A percentile compares a stretch with the other conserved stretches of the same genome.
These are phyloP conservation scores for Ceratobasidium sp. DNA, from an alignment of 1,284 basidiomycete genomes.

Conservation along the genomic window DNA sequence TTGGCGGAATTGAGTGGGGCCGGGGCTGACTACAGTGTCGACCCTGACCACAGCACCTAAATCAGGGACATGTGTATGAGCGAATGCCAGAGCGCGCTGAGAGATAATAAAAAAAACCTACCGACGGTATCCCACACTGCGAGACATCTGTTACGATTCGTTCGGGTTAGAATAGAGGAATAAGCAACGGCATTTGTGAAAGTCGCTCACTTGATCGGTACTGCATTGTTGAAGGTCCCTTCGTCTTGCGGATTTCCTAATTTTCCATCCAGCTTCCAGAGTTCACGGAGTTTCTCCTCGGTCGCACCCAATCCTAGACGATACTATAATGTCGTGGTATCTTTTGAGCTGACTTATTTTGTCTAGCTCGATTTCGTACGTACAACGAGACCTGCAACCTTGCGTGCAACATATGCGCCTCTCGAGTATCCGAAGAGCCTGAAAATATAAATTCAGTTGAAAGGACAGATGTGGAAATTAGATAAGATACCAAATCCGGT, in stretches of 20 bases:
- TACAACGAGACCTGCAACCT: constrained; percentile 45
- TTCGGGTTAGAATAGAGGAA: not conserved
- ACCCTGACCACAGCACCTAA: constrained; percentile 12
- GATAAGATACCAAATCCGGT: constrained; percentile 22
- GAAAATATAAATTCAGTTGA: not conserved
- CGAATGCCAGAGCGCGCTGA: no score
- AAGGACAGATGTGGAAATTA: not conserved
- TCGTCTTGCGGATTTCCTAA: constrained; percentile 11
- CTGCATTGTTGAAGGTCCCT: not conserved
- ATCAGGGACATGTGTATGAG: not conserved
- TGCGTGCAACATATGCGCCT: constrained; percentile 47
- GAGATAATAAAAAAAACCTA: constrained; percentile 3
- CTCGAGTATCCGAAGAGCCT: constrained; percentile 38
- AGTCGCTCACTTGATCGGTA: constrained; percentile 24
- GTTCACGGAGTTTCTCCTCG: constrained; percentile 8
- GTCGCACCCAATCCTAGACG: constrained; percentile 6
- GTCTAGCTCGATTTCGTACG: not conserved
- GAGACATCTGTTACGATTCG: not conserved
- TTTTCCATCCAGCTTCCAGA: no score
- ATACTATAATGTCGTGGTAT: not conserved
- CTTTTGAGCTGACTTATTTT: not conserved
- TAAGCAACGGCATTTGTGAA: no score
- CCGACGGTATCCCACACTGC: constrained; percentile 42
- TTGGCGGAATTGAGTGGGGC: constrained; percentile 15
- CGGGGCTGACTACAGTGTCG: no score